Base-by-base conservation (phyloP, 495 filamentous ascomycete genomes). In the Thermochaetoides thermophila region DNA sequence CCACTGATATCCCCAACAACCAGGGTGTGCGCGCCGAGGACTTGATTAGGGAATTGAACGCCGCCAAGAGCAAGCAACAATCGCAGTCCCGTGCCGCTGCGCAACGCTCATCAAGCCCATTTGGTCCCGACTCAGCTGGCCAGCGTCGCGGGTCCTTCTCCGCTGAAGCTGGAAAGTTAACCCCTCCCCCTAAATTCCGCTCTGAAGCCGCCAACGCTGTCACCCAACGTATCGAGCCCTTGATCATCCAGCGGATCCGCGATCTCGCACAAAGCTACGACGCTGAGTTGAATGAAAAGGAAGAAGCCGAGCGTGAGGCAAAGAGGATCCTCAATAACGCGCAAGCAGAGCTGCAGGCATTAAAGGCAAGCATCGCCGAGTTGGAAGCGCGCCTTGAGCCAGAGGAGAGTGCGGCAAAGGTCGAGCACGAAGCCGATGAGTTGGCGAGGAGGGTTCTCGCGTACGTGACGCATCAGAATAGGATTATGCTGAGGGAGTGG, bases 1-100 rank as follows among this genome's bases (percentile, higher is more conserved):
- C 74, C 8, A 76, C 79, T 3, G 76, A 94, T 42, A 76, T 95
- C 17, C 64, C 70, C 8, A 96, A 97, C 49, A 58, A 71, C 34
- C 67, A 78, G 28, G 80, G 84, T 15, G 66, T 86, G 36, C 79
- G 81, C 0, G 85, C 84, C 6, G 73, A 83, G 35, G 71, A 81
- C 30, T 60, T 91, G 18, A 77, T 84, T 38, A 65, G 59, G 46
- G 63, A 66, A 36, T 45, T 76, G 25, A 75, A 77, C 38, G 57
- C 56, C 0, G 53, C 60, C 15, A 65, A 56, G 27, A 59, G 61
- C 27, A 60, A 56, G 24, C n/a, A n/a, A n/a, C n/a, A n/a, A n/a
- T n/a, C n/a, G n/a, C 48, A 51, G 18, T 50, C 61, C 11, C 62
- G 61, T 7, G 42, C 37, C 1, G 48, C 42, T 5, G 66, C 68